Base-by-base conservation (phyloP, 108 stramenopile genomes). In the Pseudonitzschia multiseries region DNA sequence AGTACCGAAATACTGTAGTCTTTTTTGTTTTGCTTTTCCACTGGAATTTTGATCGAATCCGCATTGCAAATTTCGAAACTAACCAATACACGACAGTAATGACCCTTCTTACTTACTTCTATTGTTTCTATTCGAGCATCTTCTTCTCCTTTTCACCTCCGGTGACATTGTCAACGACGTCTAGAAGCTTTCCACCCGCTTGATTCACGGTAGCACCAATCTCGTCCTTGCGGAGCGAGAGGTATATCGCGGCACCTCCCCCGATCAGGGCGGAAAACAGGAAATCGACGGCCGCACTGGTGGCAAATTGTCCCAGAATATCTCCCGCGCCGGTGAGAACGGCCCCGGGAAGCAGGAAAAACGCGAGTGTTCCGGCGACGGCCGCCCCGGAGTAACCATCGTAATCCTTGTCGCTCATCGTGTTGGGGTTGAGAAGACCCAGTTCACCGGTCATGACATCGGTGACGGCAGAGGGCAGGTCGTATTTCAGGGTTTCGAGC, bases 341-440 rank as follows among this genome's bases (percentile, higher is more conserved):
- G 36, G 61, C 61, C 36, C 61, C 61, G 32, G 61, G 61, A 33
- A 62, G 61, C n/a, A 62, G 61, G 33, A 62, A 62, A 40, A 62
- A 62, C 18, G 33, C 33, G 32, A 62, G 61, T 13, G 61, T 62
- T 21, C 61, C 61, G 20, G 32, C 61, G n/a, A 62, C 61, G 36
- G 61, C 61, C n/a, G 61, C 61, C 14, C 61, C 61, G n/a, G 61
- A 62, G 61, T 62, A 62, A 33, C 61, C 61, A 40, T 62, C 61
- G 36, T 62, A 62, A 21, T 62, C 61, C 18, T 62, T n/a, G 33
- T 62, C 61, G 61, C 17, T 20, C 61, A 62, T 62, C 61, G 32
- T 18, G 61, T 62, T 62, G 18, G 61, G 61, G 36, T 33, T 40
- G 18, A 62, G 29, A 6, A 62, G 61, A 20, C 36, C 61, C 61